Conservation (phyloP, 495 filamentous ascomycete genomes). For the Hypoxylon trugodes region DNA sequence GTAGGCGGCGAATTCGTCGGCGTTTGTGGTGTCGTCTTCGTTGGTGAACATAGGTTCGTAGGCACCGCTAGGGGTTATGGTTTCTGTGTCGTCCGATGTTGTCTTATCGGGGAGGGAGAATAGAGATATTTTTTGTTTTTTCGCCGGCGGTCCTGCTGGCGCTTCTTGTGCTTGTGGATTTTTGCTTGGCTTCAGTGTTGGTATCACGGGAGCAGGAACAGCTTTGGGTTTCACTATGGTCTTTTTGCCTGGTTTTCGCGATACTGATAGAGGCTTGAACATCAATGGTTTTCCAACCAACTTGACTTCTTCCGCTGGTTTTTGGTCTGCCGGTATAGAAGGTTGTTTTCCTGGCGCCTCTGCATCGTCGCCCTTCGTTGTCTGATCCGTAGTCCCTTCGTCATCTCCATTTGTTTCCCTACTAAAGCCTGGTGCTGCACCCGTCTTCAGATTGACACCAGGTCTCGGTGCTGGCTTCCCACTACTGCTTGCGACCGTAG, state of each 20-base stretch:
- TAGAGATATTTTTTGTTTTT: constrained; percentile 52
- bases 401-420: constrained; percentile 55
- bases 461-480: constrained; percentile 47
- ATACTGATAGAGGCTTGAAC: constrained; percentile 88
- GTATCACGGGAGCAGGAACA: constrained; percentile 6
- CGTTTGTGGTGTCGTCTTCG: constrained; percentile 24
- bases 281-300: constrained; percentile 79
- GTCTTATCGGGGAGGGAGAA: constrained; percentile 54
- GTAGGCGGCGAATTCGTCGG: constrained; percentile 49
- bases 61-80: constrained; percentile 32
- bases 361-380: constrained; percentile 19
- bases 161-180: constrained; percentile 23
- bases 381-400: constrained; percentile 32
- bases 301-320: constrained; percentile 67
- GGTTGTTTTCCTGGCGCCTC: constrained; percentile 44
- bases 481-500: constrained; percentile 45
- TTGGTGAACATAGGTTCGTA: constrained; percentile 56
- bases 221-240: constrained; percentile 45
- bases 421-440: constrained; percentile 78
- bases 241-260: constrained; percentile 74
- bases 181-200: constrained; percentile 9
- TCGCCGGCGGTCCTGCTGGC: constrained; percentile 36
- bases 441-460: constrained; percentile 79
- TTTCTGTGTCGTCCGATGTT: background rate
- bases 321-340: constrained; percentile 55